Percentiles rank a stretch among this genome's conserved stretches.
Evolutionary conservation across 345 rosid species (phyloP).

Genomic region (Eucalyptus guilfoylei): DNA sequence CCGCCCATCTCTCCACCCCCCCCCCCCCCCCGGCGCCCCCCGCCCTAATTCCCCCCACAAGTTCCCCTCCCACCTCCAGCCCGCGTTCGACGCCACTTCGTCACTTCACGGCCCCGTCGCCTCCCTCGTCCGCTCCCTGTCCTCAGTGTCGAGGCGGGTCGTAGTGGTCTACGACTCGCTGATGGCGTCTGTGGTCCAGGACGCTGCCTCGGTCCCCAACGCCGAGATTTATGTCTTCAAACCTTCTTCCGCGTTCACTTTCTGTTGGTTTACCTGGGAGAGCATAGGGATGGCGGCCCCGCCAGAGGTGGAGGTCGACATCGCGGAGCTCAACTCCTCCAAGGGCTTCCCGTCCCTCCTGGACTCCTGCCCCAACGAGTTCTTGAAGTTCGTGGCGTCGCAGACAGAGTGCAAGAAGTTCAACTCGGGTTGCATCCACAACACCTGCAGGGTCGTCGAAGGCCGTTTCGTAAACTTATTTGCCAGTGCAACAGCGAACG

Average conservation of each 20-base stretch:
- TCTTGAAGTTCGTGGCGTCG: background rate
- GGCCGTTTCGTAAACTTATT: background rate
- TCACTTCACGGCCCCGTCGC: background rate
- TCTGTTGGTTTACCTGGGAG: background rate
- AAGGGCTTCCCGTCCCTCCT: background rate
- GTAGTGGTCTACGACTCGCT: background rate
- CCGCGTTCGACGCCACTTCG: background rate
- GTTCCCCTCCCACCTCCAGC: conserved; percentile 5
- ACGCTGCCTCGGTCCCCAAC: background rate
- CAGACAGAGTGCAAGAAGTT: background rate
- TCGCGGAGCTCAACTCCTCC: background rate
- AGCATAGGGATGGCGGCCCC: background rate
- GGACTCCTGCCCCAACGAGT: conserved; percentile 24
- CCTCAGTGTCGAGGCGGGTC: background rate
- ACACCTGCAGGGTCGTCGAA: background rate
- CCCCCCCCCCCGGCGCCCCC: conserved; percentile 9
- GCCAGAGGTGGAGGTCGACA: background rate
- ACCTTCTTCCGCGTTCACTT: background rate
- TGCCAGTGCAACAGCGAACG: background rate
- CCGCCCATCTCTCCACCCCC: background rate
- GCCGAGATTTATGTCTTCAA: conserved; percentile 1
- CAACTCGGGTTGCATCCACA: background rate
- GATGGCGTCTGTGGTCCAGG: conserved; percentile 2
- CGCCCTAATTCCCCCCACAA: background rate
- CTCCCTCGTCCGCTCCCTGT: background rate